Evolutionary conservation across 495 filamentous ascomycete species (phyloP), one percentile per base, ranked within the genome.

Genomic region (Neurospora intermedia): DNA sequence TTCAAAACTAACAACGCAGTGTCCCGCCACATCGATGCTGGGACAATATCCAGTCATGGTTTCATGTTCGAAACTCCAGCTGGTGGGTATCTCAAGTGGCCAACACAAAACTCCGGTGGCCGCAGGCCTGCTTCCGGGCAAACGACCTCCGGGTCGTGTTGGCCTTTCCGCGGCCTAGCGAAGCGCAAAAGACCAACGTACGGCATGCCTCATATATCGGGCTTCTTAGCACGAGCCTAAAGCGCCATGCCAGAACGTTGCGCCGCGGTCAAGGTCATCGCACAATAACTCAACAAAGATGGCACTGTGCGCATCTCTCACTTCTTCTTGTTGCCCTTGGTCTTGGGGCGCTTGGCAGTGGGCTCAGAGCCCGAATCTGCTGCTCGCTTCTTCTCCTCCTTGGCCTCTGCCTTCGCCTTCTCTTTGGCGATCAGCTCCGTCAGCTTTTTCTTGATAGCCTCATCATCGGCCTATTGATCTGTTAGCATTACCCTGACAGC

Each of bases 361-460:
- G 80, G 77, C 27, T 78, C 77, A 16, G 69, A 73, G 18, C 77
- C 72, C 13, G 76, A 70, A 23, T 80, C 82, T 23, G 79, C 79
- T 41, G 80, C 77, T 38, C 82, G 82, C 77, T 84, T 81, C 72
- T 80, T 81, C 71, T 81, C 76, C 2, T 78, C 75, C 69, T 83
- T 82, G 15, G 80, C 78, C 2, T 78, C 78, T 4, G 83, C 82
- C 73, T 82, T 85, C 31, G 81, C 84, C 40, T 81, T 78, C 77
- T 87, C 85, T 71, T 82, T 84, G 8, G 81, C 83, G 42, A 86
- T 83, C 75, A 83, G 81, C 70, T 85, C 84, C 15, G 76, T 77
- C 46, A 87, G 74, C 73, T 83, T 82, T 5, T 75, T 77, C 35
- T 80, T 83, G 43, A 86, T 75, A 6, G 78, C 73, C 40, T 80